Conservation (phyloP, 2,329 filamentous ascomycete genomes). For the Blastomyces silverae region DNA sequence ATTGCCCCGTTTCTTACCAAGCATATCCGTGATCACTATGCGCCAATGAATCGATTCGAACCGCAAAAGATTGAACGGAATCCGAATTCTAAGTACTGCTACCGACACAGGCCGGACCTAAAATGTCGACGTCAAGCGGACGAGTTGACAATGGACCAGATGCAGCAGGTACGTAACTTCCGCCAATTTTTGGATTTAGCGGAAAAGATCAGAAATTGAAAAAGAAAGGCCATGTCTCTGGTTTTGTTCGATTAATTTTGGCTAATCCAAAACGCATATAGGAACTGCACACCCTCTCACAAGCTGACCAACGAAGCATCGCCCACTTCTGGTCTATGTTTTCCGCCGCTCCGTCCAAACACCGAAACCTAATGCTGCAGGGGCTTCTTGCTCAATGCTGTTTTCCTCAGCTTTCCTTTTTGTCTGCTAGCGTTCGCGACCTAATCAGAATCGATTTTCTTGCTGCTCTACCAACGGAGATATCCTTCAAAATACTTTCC, state of each 20-base stretch:
- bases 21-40: slow-evolving; percentile 79
- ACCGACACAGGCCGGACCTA: slow-evolving; percentile 85
- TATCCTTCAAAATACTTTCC: slow-evolving; percentile 88
- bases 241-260: neutral
- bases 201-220: neutral
- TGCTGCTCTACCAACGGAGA: slow-evolving; percentile 75
- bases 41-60: slow-evolving; percentile 43
- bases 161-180: slow-evolving; percentile 64
- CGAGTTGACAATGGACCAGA: slow-evolving; percentile 90
- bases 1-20: slow-evolving; percentile 78
- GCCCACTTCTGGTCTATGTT: slow-evolving; percentile 97
- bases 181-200: neutral
- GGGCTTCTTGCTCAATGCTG: slow-evolving; percentile 95
- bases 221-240: neutral
- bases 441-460: slow-evolving; percentile 98
- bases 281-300: slow-evolving; percentile 75
- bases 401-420: slow-evolving; percentile 90
- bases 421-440: slow-evolving; percentile 84
- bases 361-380: slow-evolving; percentile 92
- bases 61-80: slow-evolving; percentile 33
- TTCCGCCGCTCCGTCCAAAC: slow-evolving; percentile 87
- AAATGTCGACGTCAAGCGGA: slow-evolving; percentile 91
- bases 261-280: slow-evolving; percentile 32
- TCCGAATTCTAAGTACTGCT: slow-evolving; percentile 86
- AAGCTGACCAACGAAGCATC: slow-evolving; percentile 87